Evolutionary conservation across 148 eudicot genomes (phyloP).

Genomic region (Silene conica): DNA sequence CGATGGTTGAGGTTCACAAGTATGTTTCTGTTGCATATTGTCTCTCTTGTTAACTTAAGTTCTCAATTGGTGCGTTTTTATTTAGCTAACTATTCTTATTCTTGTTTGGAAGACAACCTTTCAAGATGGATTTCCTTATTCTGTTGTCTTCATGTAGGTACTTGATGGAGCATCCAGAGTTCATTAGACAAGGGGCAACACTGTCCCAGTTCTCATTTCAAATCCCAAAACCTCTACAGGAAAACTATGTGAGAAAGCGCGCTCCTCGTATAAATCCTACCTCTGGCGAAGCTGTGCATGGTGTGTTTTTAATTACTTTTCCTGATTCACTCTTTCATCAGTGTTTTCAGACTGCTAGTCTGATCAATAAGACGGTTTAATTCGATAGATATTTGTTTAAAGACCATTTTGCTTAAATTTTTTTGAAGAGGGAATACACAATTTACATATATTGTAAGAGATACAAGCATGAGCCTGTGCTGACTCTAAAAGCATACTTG

Average conservation of each 20-base stretch:
- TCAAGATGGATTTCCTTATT: neutral
- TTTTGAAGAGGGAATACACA: neutral
- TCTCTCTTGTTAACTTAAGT: neutral
- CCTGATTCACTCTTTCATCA: neutral
- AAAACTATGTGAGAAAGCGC: conserved; percentile 83
- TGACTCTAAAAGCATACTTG: neutral
- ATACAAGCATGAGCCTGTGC: neutral
- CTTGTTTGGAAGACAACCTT: neutral
- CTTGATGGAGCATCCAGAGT: conserved; percentile 70
- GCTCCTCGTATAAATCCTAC: conserved; percentile 39
- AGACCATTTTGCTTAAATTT: neutral
- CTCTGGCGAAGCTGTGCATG: conserved; percentile 19
- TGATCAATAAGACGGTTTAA: neutral
- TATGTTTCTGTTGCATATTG: conserved; percentile 23
- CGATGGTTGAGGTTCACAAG: conserved; percentile 87
- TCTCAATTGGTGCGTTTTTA: neutral
- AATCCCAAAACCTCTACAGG: conserved; percentile 82
- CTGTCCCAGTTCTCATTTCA: conserved; percentile 82
- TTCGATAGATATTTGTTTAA: neutral
- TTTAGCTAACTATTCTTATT: neutral
- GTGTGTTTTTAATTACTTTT: conserved; percentile 14
- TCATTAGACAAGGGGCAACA: conserved; percentile 46
- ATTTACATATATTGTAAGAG: neutral
- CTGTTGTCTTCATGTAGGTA: conserved; percentile 40
- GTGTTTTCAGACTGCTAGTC: neutral